Percentiles rank a stretch among this genome's conserved stretches.
These are phyloP conservation scores for Porodaedalea pini DNA, from an alignment of 1,284 basidiomycete species.

Conservation along the genomic window DNA sequence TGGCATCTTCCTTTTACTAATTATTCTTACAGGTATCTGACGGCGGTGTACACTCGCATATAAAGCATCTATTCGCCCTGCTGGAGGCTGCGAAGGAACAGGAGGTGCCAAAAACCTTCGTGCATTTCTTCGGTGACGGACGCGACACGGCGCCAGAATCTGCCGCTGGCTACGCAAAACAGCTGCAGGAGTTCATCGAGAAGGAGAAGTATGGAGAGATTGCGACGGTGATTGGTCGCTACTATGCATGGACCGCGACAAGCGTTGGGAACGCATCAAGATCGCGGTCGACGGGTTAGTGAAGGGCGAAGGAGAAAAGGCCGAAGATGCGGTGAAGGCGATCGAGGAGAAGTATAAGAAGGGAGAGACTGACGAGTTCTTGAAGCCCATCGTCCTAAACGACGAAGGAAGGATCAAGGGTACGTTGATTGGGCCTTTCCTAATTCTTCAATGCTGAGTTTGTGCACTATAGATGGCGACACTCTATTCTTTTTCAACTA, in stretches of 20 bases:
- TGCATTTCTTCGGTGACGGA: slow-evolving; percentile 90
- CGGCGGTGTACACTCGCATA: slow-evolving; percentile 94
- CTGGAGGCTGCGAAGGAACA: slow-evolving; percentile 84
- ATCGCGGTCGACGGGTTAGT: slow-evolving; percentile 82
- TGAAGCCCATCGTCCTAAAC: slow-evolving; percentile 88
- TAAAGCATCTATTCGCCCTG: slow-evolving; percentile 80
- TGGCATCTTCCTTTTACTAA: background rate
- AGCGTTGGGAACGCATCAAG: slow-evolving; percentile 90
- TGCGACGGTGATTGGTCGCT: slow-evolving; percentile 80
- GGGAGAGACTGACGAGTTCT: slow-evolving; percentile 87
- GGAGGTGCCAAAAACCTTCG: slow-evolving; percentile 77
- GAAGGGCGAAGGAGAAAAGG: slow-evolving; percentile 67
- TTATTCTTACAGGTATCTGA: slow-evolving; percentile 64
- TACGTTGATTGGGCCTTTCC: slow-evolving; percentile 28
- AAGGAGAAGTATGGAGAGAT: slow-evolving; percentile 72
- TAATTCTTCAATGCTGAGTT: slow-evolving; percentile 18
- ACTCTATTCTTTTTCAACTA: slow-evolving; percentile 95
- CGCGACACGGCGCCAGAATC: slow-evolving; percentile 87
- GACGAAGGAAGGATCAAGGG: slow-evolving; percentile 79
- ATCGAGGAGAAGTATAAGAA: slow-evolving; percentile 75
- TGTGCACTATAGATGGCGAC: slow-evolving; percentile 48
- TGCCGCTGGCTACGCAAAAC: slow-evolving; percentile 66
- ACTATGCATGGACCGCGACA: slow-evolving; percentile 97
- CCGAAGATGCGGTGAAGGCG: slow-evolving; percentile 56
- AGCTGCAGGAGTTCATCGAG: slow-evolving; percentile 75